Evolutionary conservation across 202 grass and related monocot genomes (phyloP), one percentile per base, ranked within the genome.

Genomic region (Cymbopogon flexuosus): DNA sequence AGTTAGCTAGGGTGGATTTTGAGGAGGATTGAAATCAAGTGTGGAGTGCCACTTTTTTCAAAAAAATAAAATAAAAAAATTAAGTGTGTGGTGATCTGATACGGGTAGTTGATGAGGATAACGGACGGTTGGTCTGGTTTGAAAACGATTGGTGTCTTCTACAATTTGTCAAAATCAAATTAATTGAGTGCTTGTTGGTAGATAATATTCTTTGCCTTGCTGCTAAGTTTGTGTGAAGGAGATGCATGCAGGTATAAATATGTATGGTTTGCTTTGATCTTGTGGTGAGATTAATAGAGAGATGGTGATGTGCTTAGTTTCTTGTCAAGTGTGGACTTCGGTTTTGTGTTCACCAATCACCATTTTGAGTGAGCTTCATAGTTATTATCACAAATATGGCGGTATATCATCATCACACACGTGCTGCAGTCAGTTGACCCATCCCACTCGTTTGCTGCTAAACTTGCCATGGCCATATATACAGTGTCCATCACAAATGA

Each of bases 41-140:
- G 47, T 18, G 47, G 15, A 52, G 49, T 52, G 49, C 49, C 13
- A 13, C 0, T 52, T 52, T 52, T 51, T 52, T n/a, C 5, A 16
- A 13, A 49, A 51, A 51, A 51, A 2, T 0, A 6, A 6, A 52
- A 3, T 7, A 16, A 47, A 47, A 51, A 51, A 51, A 51, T 6
- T 1, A 54, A 57, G 22, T 27, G 58, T 27, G 29, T 47, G 60
- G 40, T 70, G 52, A 81, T 70, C 5, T 12, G 41, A 75, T 87
- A 29, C 39, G 15, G 33, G 74, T 8, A 22, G 74, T 72, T 65
- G 85, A 64, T 40, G 56, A 16, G 77, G 61, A 36, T 0, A 52
- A 75, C 62, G 81, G 81, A 45, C 70, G 70, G 76, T 77, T 23
- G 54, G 19, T 0, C 19, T 70, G 47, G 8, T 24, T 14, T 42